These are phyloP conservation scores for Rutstroemia sp. DNA, from an alignment of 2,329 filamentous ascomycete species.

Conservation along the genomic window DNA sequence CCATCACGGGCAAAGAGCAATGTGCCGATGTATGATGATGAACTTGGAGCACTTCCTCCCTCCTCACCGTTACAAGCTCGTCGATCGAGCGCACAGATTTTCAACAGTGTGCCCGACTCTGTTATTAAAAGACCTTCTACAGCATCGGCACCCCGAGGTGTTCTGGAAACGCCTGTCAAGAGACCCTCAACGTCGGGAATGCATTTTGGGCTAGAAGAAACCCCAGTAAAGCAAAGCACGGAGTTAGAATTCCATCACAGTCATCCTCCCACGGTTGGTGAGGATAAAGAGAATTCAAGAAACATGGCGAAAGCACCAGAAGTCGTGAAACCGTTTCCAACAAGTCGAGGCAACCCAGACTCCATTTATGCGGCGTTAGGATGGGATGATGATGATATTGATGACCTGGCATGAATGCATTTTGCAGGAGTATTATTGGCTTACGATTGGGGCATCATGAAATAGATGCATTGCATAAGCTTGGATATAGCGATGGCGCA, in stretches of 20 bases:
- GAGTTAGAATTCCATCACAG: constrained; percentile 12
- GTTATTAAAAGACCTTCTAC: constrained; percentile 10
- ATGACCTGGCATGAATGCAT: constrained; percentile 22
- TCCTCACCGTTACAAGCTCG: constrained; percentile 23
- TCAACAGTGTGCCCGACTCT: constrained; percentile 20
- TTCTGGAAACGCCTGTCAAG: constrained; percentile 26
- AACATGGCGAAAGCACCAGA: background rate
- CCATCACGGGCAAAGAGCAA: background rate
- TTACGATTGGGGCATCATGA: background rate
- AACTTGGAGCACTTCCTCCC: constrained; percentile 13
- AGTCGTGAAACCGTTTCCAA: background rate
- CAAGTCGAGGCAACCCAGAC: constrained; percentile 13
- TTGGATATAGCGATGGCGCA: constrained; percentile 15
- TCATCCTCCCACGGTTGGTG: constrained; percentile 13
- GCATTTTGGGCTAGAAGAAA: constrained; percentile 5
- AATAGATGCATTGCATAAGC: background rate
- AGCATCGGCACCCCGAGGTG: constrained; percentile 7
- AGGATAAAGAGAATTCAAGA: constrained; percentile 20
- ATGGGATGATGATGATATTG: constrained; percentile 32
- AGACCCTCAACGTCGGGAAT: background rate
- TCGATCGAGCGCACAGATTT: constrained; percentile 23
- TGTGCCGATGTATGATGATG: background rate
- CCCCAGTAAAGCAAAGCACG: constrained; percentile 19
- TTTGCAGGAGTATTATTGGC: constrained; percentile 13
- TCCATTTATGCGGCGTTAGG: constrained; percentile 32